A percentile compares a stretch with the other conserved stretches of the same genome.
Conservation (phyloP, 176 grass and related monocot species). For the Ananas comosus region DNA sequence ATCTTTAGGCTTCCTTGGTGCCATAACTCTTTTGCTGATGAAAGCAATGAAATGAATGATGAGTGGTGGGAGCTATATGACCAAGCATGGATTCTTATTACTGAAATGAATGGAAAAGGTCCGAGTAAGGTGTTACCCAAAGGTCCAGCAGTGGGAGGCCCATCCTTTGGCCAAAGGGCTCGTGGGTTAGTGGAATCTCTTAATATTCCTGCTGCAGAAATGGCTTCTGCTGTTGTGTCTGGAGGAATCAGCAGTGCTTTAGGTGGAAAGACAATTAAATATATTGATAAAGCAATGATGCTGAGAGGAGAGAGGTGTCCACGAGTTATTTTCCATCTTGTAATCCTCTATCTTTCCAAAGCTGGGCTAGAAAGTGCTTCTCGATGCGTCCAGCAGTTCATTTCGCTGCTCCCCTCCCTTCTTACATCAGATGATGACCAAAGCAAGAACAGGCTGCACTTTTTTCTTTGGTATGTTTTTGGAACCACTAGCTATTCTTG, state of each 20-base stretch:
- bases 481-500: not conserved
- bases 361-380: conserved; percentile 80
- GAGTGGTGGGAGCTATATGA: conserved; percentile 83
- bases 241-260: conserved; percentile 75
- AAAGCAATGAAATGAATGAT: conserved; percentile 28
- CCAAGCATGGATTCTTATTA: conserved; percentile 74
- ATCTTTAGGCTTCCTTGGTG: conserved; percentile 50
- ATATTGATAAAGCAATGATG: conserved; percentile 90
- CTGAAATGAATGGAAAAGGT: conserved; percentile 71
- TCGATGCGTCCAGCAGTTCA: conserved; percentile 70
- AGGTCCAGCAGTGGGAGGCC: conserved; percentile 34
- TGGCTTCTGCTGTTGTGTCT: conserved; percentile 94
- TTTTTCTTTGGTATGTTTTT: conserved; percentile 65
- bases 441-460: conserved; percentile 80
- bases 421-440: conserved; percentile 78
- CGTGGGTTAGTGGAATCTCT: conserved; percentile 91
- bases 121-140: conserved; percentile 49
- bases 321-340: conserved; percentile 80
- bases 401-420: conserved; percentile 68
- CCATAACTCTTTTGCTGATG: conserved; percentile 35
- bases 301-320: conserved; percentile 82
- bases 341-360: conserved; percentile 87
- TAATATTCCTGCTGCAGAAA: conserved; percentile 96
- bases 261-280: conserved; percentile 62
- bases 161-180: conserved; percentile 87